Conservation (phyloP, 1,139 yeast species). For the Blastobotrys aristatus region DNA sequence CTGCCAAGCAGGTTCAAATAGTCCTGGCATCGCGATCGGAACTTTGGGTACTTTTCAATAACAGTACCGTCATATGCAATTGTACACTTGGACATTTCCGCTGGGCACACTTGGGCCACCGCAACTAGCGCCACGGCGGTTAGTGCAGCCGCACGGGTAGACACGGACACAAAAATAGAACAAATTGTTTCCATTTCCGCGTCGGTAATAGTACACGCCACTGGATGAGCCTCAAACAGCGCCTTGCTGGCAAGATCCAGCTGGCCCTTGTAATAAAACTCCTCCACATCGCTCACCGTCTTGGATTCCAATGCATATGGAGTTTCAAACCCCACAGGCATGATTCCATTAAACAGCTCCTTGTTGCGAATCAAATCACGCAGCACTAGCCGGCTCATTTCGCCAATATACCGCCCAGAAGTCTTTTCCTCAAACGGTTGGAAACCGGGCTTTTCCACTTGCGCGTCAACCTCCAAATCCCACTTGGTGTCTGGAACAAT, state of each 20-base stretch:
- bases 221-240: conserved; percentile 24
- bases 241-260: conserved; percentile 21
- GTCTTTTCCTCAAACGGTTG: conserved; percentile 85
- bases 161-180: conserved; percentile 60
- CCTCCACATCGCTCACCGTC: conserved; percentile 30
- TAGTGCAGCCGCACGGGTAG: conserved; percentile 74
- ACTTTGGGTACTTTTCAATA: conserved; percentile 81
- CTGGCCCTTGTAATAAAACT: conserved; percentile 18
- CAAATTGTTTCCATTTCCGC: conserved; percentile 45
- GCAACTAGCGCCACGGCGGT: conserved; percentile 75
- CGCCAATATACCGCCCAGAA: conserved; percentile 86
- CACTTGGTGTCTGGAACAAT: conserved; percentile 68
- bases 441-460: conserved; percentile 67
- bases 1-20: conserved; percentile 26
- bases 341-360: conserved; percentile 44
- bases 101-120: conserved; percentile 22
- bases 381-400: conserved; percentile 63
- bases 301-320: conserved; percentile 27
- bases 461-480: conserved; percentile 61
- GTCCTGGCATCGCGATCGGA: conserved; percentile 45
- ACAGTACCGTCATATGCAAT: conserved; percentile 89
- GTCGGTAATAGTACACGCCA: conserved; percentile 15
- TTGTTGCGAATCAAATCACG: conserved; percentile 60
- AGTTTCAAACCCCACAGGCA: conserved; percentile 25
- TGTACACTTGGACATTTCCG: conserved; percentile 28